Evolutionary conservation across 768 basidiomycete species (phyloP), one percentile per base, ranked within the genome.

Genomic region (Suillus ampliporus): DNA sequence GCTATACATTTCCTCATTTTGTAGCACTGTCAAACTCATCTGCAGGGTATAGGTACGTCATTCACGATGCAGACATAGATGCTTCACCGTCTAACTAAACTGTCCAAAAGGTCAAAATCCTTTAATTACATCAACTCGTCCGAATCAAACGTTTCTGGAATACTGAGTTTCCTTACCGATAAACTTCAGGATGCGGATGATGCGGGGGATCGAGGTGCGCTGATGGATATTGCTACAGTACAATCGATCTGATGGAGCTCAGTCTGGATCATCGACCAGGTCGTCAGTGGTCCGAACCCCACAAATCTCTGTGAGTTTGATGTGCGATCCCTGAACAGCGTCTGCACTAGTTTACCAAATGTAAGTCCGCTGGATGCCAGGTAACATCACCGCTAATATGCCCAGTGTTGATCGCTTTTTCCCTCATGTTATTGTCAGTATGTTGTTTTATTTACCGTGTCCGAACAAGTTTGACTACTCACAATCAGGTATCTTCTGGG

Each of bases 101-200:
- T 65, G 35, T 8, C 41, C 40, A 51, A 53, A n/a, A 87, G 86
- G 54, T 79, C 86, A 14, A 93, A 93, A 71, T 86, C 83, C 65
- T 90, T 91, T 77, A 89, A 89, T 72, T 93, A 89, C 69, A 87
- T 92, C 76, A 90, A 92, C 67, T 81, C 90, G 69, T 86, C 86
- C 26, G 72, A 83, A 28, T 83, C 87, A 11, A 91, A 93, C 72
- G 79, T 79, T 44, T 91, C 89, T 48, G 90, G 91, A 23, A 89
- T 92, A 86, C 77, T 92, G 67, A 81, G 89, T 40, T 92, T 91
- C 76, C 68, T 93, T 65, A 92, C 91, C 6, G 87, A 91, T 63
- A 89, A 92, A 71, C 76, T 92, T 15, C 91, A 93, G 72, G 87
- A 80, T 58, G 90, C 91, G 8, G 91, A 93, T 73, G 91, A 93